Evolutionary conservation across 306 rosid genomes (phyloP).

Genomic region (Castanea sativa): DNA sequence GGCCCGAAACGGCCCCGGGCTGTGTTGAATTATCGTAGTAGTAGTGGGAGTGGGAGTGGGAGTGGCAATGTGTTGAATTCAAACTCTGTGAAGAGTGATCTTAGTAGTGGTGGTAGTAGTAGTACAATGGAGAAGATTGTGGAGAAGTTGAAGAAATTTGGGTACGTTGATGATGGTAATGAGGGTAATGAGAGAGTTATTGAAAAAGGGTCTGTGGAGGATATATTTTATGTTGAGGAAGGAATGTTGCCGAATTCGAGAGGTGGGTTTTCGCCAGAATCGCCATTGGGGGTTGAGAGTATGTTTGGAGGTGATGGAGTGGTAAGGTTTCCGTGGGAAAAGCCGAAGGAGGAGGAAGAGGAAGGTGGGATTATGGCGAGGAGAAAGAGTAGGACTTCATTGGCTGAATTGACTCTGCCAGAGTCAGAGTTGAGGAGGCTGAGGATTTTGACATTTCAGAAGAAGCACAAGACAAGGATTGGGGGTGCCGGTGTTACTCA

Average conservation of each 20-base stretch:
- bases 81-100: neutral
- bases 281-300: slow-evolving; percentile 60
- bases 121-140: slow-evolving; percentile 89
- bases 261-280: slow-evolving; percentile 75
- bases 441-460: slow-evolving; percentile 66
- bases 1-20: slow-evolving; percentile 55
- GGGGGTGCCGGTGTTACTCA: slow-evolving; percentile 83
- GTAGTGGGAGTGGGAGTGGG: slow-evolving; percentile 19
- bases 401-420: slow-evolving; percentile 92
- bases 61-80: slow-evolving; percentile 22
- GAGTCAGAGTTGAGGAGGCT: slow-evolving; percentile 92
- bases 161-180: slow-evolving; percentile 49
- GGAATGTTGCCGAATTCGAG: slow-evolving; percentile 76
- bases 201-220: slow-evolving; percentile 93
- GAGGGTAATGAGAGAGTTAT: slow-evolving; percentile 42
- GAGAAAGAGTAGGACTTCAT: slow-evolving; percentile 49
- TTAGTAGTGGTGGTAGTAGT: slow-evolving; percentile 12
- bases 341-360: slow-evolving; percentile 49
- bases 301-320: slow-evolving; percentile 62
- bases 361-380: slow-evolving; percentile 26
- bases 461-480: slow-evolving; percentile 93
- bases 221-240: slow-evolving; percentile 77
- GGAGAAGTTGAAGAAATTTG: slow-evolving; percentile 77
- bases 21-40: slow-evolving; percentile 41
- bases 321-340: slow-evolving; percentile 94